phyloP scores from a whole-genome alignment of 148 eudicot genomes.

The Vaccinium corymbosum region DNA sequence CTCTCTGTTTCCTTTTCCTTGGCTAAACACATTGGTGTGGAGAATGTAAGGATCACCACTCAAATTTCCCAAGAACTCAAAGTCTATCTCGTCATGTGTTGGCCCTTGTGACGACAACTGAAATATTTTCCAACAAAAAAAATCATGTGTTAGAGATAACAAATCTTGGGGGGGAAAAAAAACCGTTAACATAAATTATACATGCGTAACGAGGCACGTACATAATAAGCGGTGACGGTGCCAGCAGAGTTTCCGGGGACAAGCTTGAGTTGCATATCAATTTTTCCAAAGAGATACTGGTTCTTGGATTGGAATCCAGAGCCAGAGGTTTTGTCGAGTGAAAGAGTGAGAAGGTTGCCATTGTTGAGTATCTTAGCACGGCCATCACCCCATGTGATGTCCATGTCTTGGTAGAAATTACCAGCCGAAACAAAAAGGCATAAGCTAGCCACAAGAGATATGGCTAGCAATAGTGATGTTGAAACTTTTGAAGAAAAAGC shows the following conservation, averaged over 20 bases:
- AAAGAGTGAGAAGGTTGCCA: constrained; percentile 27
- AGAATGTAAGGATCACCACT: constrained; percentile 7
- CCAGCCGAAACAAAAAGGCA: not conserved
- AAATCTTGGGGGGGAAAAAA: not conserved
- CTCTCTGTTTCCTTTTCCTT: constrained; percentile 36
- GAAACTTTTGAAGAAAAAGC: not conserved
- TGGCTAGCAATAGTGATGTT: not conserved
- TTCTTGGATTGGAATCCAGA: constrained; percentile 33
- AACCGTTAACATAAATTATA: not conserved
- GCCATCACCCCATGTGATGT: constrained; percentile 40
- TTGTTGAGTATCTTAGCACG: constrained; percentile 32
- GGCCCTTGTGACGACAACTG: constrained; percentile 39
- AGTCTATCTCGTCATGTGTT: constrained; percentile 40
- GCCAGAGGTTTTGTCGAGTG: constrained; percentile 27
- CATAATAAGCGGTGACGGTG: constrained; percentile 38
- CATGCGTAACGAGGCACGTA: not conserved
- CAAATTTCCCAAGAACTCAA: constrained; percentile 12
- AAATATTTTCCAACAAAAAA: not conserved
- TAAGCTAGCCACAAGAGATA: not conserved
- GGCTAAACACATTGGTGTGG: constrained; percentile 36
- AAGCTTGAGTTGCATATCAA: constrained; percentile 31
- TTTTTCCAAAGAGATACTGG: constrained; percentile 15
- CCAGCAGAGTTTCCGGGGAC: constrained; percentile 39
- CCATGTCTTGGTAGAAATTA: constrained; percentile 19
- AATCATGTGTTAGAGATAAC: not conserved